Evolutionary conservation across 768 basidiomycete species (phyloP).

Genomic region (Termitomyces sp.): DNA sequence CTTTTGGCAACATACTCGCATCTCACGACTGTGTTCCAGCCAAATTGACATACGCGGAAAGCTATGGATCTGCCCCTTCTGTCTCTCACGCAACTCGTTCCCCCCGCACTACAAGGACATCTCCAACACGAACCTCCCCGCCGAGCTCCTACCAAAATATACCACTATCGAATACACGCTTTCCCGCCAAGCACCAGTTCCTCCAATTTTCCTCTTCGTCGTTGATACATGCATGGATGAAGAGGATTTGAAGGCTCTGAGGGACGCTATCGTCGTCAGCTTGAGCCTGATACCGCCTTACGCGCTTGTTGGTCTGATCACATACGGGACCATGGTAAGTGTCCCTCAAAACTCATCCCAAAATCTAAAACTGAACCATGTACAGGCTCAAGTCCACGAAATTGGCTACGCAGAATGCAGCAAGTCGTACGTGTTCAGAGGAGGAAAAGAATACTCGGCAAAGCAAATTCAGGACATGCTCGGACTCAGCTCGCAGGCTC

Average conservation of each 20-base stretch:
- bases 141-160: slow-evolving; percentile 95
- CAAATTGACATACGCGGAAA: slow-evolving; percentile 99
- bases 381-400: slow-evolving; percentile 97
- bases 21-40: slow-evolving; percentile 41
- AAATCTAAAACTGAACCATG: neutral
- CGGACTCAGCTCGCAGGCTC: slow-evolving; percentile 73
- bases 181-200: slow-evolving; percentile 83
- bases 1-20: slow-evolving; percentile 1
- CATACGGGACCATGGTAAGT: slow-evolving; percentile 93
- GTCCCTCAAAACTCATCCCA: neutral
- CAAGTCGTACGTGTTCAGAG: slow-evolving; percentile 99
- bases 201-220: slow-evolving; percentile 96
- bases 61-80: slow-evolving; percentile 99
- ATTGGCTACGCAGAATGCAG: slow-evolving; percentile 94
- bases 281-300: slow-evolving; percentile 90
- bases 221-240: slow-evolving; percentile 96
- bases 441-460: slow-evolving; percentile 92
- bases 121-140: slow-evolving; percentile 93
- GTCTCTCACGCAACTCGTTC: slow-evolving; percentile 93
- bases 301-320: slow-evolving; percentile 94
- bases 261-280: slow-evolving; percentile 93
- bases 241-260: slow-evolving; percentile 92
- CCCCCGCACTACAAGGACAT: slow-evolving; percentile 99
- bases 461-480: slow-evolving; percentile 99
- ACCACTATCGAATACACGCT: slow-evolving; percentile 99